Conservation (phyloP, 2,329 filamentous ascomycete species). For the Fusarium keratoplasticum region DNA sequence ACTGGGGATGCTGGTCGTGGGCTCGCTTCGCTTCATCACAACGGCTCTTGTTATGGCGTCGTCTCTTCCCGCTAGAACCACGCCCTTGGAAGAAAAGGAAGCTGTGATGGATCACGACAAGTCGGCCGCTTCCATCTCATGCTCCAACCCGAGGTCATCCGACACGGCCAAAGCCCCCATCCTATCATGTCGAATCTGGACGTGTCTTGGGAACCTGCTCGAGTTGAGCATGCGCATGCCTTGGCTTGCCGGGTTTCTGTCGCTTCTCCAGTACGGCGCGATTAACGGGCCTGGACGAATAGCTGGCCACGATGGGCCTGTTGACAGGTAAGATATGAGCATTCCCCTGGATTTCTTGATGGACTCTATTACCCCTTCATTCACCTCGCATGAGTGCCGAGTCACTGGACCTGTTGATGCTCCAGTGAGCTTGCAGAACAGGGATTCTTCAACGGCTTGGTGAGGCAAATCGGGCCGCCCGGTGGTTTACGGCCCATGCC, state of each 20-base stretch:
- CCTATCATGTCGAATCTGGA: slow-evolving; percentile 81
- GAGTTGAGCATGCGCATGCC: slow-evolving; percentile 87
- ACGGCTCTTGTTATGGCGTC: slow-evolving; percentile 74
- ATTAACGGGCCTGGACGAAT: slow-evolving; percentile 80
- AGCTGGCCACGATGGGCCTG: slow-evolving; percentile 78
- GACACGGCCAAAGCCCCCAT: slow-evolving; percentile 68
- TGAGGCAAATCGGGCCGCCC: slow-evolving; percentile 34
- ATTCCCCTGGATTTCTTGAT: slow-evolving; percentile 46
- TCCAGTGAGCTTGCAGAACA: slow-evolving; percentile 52
- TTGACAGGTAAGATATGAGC: slow-evolving; percentile 84
- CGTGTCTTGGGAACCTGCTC: slow-evolving; percentile 77
- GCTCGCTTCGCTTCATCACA: slow-evolving; percentile 74
- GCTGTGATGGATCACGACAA: slow-evolving; percentile 26
- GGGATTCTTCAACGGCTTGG: slow-evolving; percentile 29
- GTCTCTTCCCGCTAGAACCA: slow-evolving; percentile 69
- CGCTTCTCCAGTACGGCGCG: slow-evolving; percentile 79
- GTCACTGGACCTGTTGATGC: slow-evolving; percentile 58
- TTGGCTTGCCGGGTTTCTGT: slow-evolving; percentile 83
- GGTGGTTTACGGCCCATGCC: slow-evolving; percentile 33
- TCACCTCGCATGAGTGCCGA: slow-evolving; percentile 57
- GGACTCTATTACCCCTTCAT: slow-evolving; percentile 39
- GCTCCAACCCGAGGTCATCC: slow-evolving; percentile 23
- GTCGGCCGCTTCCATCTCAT: slow-evolving; percentile 35
- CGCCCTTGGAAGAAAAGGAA: slow-evolving; percentile 42
- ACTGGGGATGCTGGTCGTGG: slow-evolving; percentile 66